Percentiles rank a stretch among this genome's conserved stretches.
phyloP scores from a whole-genome alignment of 768 basidiomycete species.

The Suillus plorans region DNA sequence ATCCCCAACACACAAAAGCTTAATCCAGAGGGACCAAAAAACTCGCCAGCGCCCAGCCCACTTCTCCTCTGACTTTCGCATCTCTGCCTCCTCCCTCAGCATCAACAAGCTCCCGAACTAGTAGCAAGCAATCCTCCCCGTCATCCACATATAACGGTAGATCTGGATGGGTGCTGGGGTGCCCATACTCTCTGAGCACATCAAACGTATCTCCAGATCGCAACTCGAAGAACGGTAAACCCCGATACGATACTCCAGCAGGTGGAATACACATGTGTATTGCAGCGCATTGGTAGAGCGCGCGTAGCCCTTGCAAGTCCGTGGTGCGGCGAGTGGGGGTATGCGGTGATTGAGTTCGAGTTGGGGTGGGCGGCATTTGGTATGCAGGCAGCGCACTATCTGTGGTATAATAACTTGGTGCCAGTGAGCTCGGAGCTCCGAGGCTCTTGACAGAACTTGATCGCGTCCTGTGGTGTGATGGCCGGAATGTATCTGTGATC shows the following conservation, averaged over 20 bases:
- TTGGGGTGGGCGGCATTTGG: constrained; percentile 13
- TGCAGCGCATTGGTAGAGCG: constrained; percentile 66
- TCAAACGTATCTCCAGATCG: constrained; percentile 59
- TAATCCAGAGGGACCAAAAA: constrained; percentile 65
- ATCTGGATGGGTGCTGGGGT: constrained; percentile 71
- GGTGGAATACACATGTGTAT: constrained; percentile 72
- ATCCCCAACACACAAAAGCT: background rate
- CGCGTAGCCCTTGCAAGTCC: constrained; percentile 34
- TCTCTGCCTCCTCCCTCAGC: constrained; percentile 10
- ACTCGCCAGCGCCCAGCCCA: constrained; percentile 84
- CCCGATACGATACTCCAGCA: constrained; percentile 61
- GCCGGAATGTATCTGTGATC: constrained; percentile 31
- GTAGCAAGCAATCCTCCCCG: constrained; percentile 70
- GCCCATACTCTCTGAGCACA: constrained; percentile 74
- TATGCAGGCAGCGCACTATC: constrained; percentile 24
- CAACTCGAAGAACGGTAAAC: constrained; percentile 77
- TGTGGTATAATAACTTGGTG: constrained; percentile 20
- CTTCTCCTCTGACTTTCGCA: constrained; percentile 34
- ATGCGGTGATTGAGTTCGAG: constrained; percentile 19
- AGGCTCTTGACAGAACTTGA: constrained; percentile 34
- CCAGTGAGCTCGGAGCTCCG: constrained; percentile 30
- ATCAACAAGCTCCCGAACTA: constrained; percentile 51
- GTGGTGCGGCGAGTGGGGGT: constrained; percentile 27
- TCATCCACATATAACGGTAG: constrained; percentile 81
- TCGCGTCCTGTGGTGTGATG: constrained; percentile 32